phyloP scores from a whole-genome alignment of 768 basidiomycete genomes.

The Suillus plorans region DNA sequence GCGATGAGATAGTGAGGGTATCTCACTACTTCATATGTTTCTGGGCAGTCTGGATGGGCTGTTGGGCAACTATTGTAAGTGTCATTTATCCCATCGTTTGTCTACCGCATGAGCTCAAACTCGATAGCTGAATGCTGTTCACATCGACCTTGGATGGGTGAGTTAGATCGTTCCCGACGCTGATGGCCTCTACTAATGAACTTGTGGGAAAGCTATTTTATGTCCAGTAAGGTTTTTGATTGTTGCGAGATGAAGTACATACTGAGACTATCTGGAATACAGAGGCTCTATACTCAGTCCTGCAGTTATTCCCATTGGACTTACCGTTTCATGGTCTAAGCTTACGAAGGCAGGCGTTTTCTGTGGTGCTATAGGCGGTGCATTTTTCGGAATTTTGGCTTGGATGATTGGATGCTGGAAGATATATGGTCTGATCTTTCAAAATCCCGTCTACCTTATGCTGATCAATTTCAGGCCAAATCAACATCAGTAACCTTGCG shows the following conservation, averaged over 20 bases:
- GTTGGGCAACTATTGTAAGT: slow-evolving; percentile 39
- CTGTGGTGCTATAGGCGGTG: slow-evolving; percentile 41
- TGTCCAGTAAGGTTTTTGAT: slow-evolving; percentile 37
- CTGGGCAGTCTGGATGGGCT: slow-evolving; percentile 46
- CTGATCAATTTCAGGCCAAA: slow-evolving; percentile 25
- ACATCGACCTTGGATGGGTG: slow-evolving; percentile 49
- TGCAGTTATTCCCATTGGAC: slow-evolving; percentile 47
- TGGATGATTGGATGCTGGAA: slow-evolving; percentile 56
- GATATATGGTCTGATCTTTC: slow-evolving; percentile 36
- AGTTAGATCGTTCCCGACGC: slow-evolving; percentile 7
- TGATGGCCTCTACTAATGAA: slow-evolving; percentile 7
- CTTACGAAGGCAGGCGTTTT: slow-evolving; percentile 40
- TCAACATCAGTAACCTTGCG: slow-evolving; percentile 37
- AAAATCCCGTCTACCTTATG: not conserved
- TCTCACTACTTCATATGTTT: slow-evolving; percentile 42
- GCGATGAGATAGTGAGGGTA: slow-evolving; percentile 38
- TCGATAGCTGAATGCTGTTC: slow-evolving; percentile 41
- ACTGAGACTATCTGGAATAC: not conserved
- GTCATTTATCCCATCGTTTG: not conserved
- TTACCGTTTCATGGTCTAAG: slow-evolving; percentile 49
- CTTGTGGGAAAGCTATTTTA: slow-evolving; percentile 36
- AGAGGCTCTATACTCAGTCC: slow-evolving; percentile 51
- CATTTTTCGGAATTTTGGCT: slow-evolving; percentile 42
- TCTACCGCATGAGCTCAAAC: not conserved
- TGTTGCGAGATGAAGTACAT: not conserved